Evolutionary conservation across 495 filamentous ascomycete species (phyloP).

Genomic region (Penicillium parvum): DNA sequence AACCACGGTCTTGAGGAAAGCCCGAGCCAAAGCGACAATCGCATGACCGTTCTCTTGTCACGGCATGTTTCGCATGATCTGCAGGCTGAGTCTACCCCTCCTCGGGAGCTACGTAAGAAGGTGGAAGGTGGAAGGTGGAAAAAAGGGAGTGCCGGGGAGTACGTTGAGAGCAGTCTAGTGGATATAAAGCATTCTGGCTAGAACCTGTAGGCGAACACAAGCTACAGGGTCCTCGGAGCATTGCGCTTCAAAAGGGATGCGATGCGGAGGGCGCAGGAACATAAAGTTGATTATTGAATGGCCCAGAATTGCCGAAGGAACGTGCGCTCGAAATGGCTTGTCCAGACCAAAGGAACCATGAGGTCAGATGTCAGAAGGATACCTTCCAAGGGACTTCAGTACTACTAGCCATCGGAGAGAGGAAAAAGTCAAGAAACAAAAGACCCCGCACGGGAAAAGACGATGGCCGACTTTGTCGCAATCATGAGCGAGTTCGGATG

Average conservation of each 20-base stretch:
- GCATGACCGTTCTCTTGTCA: constrained; percentile 21
- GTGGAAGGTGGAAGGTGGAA: constrained; percentile 10
- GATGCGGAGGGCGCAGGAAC: constrained; percentile 1
- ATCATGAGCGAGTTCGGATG: constrained; percentile 23
- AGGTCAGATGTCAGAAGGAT: too few relatives aligned
- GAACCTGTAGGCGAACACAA: constrained; percentile 4
- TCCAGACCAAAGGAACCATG: too few relatives aligned
- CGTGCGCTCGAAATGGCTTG: constrained; percentile 9
- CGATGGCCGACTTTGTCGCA: constrained; percentile 16
- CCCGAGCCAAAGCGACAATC: constrained; percentile 6
- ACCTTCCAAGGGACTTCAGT: too few relatives aligned
- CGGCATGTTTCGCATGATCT: constrained; percentile 28
- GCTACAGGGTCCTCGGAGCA: neutral
- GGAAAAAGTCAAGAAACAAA: too few relatives aligned
- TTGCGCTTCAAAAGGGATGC: neutral
- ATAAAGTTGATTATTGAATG: constrained; percentile 2
- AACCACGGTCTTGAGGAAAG: neutral
- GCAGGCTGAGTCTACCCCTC: constrained; percentile 28
- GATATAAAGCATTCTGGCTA: constrained; percentile 8
- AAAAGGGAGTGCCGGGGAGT: constrained; percentile 10
- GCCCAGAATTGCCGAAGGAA: constrained; percentile 8
- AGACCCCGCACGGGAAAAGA: neutral
- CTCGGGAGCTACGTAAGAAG: constrained; percentile 25
- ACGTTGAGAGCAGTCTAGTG: too few relatives aligned
- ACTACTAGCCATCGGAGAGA: constrained; percentile 6